These are phyloP conservation scores for Aschersonia sp. DNA, from an alignment of 2,329 filamentous ascomycete genomes.

Conservation along the genomic window DNA sequence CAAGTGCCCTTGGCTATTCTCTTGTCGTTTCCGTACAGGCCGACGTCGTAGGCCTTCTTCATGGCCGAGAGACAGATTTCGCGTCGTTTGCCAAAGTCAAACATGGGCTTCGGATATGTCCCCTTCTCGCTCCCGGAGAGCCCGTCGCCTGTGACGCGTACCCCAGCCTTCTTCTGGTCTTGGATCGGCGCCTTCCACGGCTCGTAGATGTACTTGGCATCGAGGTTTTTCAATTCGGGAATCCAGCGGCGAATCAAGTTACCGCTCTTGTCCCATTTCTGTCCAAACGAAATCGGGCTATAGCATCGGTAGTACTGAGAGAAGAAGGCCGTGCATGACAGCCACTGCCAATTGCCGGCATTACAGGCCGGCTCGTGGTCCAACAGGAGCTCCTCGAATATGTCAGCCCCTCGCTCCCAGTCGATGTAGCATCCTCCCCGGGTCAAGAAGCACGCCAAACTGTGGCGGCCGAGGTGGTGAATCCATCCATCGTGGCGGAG, in stretches of 20 bases:
- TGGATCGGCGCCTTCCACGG: conserved; percentile 58
- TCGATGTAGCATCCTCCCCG: conserved; percentile 64
- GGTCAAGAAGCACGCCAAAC: conserved; percentile 71
- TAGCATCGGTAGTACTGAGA: conserved; percentile 59
- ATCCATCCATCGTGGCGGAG: conserved; percentile 62
- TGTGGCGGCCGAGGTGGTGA: conserved; percentile 63
- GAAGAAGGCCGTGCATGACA: conserved; percentile 64
- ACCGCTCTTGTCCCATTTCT: conserved; percentile 63
- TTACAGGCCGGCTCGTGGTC: conserved; percentile 67
- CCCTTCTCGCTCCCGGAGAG: conserved; percentile 25
- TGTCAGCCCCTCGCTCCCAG: conserved; percentile 67
- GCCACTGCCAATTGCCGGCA: conserved; percentile 66
- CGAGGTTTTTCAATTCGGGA: conserved; percentile 47
- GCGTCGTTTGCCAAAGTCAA: conserved; percentile 54
- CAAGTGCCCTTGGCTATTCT: conserved; percentile 47
- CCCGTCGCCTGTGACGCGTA: conserved; percentile 43
- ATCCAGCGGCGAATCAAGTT: conserved; percentile 49
- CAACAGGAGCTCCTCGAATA: conserved; percentile 63
- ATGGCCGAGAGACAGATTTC: conserved; percentile 50
- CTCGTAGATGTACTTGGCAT: conserved; percentile 64
- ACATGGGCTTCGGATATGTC: conserved; percentile 62
- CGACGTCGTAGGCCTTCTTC: conserved; percentile 55
- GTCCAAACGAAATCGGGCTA: conserved; percentile 54
- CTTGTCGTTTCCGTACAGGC: conserved; percentile 48
- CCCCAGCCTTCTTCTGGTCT: conserved; percentile 56